Evolutionary conservation across 108 stramenopile genomes (phyloP).

Genomic region (Skeletonema tropicum): DNA sequence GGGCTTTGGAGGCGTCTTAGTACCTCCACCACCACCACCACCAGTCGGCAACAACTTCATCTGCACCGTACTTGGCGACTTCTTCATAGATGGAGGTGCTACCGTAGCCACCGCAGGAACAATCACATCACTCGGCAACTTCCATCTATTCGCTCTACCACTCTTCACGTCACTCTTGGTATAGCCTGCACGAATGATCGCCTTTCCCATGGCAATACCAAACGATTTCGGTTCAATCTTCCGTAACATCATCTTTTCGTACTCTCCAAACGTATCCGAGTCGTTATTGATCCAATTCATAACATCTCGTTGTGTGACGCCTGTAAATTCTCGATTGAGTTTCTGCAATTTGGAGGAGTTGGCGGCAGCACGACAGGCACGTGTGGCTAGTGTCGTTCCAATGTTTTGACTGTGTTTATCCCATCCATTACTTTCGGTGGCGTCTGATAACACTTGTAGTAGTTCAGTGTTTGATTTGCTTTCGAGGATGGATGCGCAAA

Average conservation of each 20-base stretch:
- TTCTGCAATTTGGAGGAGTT: no score
- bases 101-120: not conserved
- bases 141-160: conserved; percentile 23
- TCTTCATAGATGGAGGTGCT: not conserved
- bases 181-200: conserved; percentile 24
- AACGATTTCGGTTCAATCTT: conserved; percentile 26
- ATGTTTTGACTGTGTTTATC: conserved; percentile 18
- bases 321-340: not conserved
- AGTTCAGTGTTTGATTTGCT: conserved; percentile 12
- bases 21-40: not conserved
- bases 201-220: conserved; percentile 28
- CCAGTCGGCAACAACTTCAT: not conserved
- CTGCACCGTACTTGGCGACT: not conserved
- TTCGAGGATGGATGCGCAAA: not conserved
- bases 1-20: not conserved
- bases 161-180: conserved; percentile 21
- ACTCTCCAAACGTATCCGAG: conserved; percentile 12
- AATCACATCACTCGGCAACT: conserved; percentile 6
- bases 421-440: conserved; percentile 7
- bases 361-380: conserved; percentile 23
- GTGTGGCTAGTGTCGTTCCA: conserved; percentile 17
- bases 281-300: conserved; percentile 19
- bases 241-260: conserved; percentile 18
- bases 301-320: conserved; percentile 22
- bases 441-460: not conserved